These are phyloP conservation scores for Nicotiana knightiana DNA, from an alignment of 257 asterid genomes.

Conservation along the genomic window DNA sequence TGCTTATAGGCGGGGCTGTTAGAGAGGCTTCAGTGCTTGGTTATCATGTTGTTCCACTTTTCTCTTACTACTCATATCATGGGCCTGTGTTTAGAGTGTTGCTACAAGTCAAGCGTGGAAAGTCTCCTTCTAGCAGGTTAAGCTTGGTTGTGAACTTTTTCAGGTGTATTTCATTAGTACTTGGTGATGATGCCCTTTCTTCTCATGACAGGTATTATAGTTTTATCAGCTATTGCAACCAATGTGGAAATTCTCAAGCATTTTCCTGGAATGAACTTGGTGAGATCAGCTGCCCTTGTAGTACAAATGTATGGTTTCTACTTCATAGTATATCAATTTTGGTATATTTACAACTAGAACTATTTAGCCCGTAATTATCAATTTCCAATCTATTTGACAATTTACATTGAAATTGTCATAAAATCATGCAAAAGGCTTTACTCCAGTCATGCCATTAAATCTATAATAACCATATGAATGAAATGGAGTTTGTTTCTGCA, in stretches of 20 bases:
- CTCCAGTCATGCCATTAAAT: background rate
- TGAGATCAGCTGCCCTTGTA: conserved; percentile 61
- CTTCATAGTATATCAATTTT: background rate
- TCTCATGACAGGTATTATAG: conserved; percentile 48
- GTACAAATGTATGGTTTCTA: conserved; percentile 34
- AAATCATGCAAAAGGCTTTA: background rate
- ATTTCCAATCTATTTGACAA: background rate
- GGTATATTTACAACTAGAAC: background rate
- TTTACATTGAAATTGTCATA: background rate
- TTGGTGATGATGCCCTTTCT: conserved; percentile 11
- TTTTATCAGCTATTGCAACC: conserved; percentile 73
- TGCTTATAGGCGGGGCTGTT: conserved; percentile 90
- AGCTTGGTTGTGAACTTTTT: background rate
- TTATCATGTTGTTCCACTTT: conserved; percentile 75
- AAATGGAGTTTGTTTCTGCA: background rate
- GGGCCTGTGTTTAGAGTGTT: conserved; percentile 86
- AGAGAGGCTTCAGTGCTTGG: conserved; percentile 88
- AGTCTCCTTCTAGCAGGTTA: conserved; percentile 55
- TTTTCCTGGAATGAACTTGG: conserved; percentile 70
- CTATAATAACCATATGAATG: background rate
- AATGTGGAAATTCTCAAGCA: conserved; percentile 64
- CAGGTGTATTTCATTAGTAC: background rate
- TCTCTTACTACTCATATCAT: conserved; percentile 91
- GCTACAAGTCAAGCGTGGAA: conserved; percentile 83
- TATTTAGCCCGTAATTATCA: background rate